Evolutionary conservation across 805 yeast genomes (phyloP).

Genomic region (Kuraishia piskuri): DNA sequence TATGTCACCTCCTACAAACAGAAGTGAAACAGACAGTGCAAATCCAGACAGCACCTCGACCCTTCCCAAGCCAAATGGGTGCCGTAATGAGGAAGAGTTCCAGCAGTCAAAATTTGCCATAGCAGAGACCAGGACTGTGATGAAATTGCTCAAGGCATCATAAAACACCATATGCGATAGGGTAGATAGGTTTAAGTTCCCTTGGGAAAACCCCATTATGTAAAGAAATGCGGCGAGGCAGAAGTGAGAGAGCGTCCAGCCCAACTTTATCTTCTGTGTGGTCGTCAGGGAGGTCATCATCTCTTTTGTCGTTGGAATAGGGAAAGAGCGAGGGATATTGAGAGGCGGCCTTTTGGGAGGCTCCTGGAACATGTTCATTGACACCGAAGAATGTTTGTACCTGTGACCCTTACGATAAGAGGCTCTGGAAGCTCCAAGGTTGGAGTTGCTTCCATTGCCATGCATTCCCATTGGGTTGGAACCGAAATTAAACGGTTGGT

Average conservation of each 20-base stretch:
- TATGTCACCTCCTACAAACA: conserved; percentile 88
- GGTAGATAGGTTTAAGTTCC: conserved; percentile 58
- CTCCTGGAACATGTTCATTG: conserved; percentile 92
- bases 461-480: conserved; percentile 31
- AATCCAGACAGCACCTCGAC: conserved; percentile 83
- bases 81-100: conserved; percentile 71
- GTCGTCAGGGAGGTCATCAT: conserved; percentile 48
- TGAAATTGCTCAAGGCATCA: conserved; percentile 71
- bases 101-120: conserved; percentile 92
- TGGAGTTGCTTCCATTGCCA: conserved; percentile 14
- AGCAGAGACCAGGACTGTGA: conserved; percentile 64
- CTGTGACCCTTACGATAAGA: conserved; percentile 89
- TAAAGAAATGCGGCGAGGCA: conserved; percentile 47
- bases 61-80: conserved; percentile 92
- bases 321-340: conserved; percentile 53
- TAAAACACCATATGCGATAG: conserved; percentile 82
- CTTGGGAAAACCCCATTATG: conserved; percentile 45
- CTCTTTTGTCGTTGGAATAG: conserved; percentile 66
- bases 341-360: conserved; percentile 67
- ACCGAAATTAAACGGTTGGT: conserved; percentile 58
- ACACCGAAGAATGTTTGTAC: conserved; percentile 92
- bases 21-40: conserved; percentile 73
- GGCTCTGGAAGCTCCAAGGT: conserved; percentile 30
- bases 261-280: conserved; percentile 49
- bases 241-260: conserved; percentile 54